Conservation (phyloP, 1,284 basidiomycete genomes). For the Golubevia pallescens region DNA sequence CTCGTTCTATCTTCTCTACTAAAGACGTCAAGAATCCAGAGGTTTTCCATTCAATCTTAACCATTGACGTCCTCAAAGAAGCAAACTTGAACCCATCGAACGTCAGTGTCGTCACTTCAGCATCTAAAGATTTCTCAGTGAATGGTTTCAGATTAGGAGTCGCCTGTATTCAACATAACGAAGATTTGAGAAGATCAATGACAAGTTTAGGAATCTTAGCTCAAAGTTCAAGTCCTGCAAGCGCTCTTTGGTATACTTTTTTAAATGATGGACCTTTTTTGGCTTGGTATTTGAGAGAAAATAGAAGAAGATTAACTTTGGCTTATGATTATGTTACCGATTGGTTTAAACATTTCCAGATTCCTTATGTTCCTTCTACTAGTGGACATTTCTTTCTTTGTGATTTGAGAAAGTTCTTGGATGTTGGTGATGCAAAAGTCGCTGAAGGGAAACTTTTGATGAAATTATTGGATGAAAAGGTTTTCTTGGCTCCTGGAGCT, state of each 20-base stretch:
- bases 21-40: slow-evolving; percentile 12
- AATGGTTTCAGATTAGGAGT: slow-evolving; percentile 50
- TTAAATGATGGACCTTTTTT: slow-evolving; percentile 26
- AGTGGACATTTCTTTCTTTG: slow-evolving; percentile 38
- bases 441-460: slow-evolving; percentile 20
- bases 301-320: slow-evolving; percentile 18
- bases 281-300: slow-evolving; percentile 35
- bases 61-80: slow-evolving; percentile 25
- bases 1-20: slow-evolving; percentile 29
- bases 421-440: background rate
- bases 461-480: slow-evolving; percentile 17
- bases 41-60: slow-evolving; percentile 31
- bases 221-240: slow-evolving; percentile 25
- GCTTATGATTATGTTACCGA: slow-evolving; percentile 23
- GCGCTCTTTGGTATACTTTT: slow-evolving; percentile 24
- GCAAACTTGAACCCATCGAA: slow-evolving; percentile 21
- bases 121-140: slow-evolving; percentile 42
- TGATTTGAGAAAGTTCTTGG: slow-evolving; percentile 17
- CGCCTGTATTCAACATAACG: slow-evolving; percentile 35
- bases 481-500: slow-evolving; percentile 34
- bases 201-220: slow-evolving; percentile 14
- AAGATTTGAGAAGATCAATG: slow-evolving; percentile 26
- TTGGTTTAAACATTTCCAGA: slow-evolving; percentile 17
- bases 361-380: slow-evolving; percentile 28
- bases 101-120: slow-evolving; percentile 40